These are phyloP conservation scores for Globisporangium yorkense DNA, from an alignment of 352 stramenopile genomes.

Conservation along the genomic window DNA sequence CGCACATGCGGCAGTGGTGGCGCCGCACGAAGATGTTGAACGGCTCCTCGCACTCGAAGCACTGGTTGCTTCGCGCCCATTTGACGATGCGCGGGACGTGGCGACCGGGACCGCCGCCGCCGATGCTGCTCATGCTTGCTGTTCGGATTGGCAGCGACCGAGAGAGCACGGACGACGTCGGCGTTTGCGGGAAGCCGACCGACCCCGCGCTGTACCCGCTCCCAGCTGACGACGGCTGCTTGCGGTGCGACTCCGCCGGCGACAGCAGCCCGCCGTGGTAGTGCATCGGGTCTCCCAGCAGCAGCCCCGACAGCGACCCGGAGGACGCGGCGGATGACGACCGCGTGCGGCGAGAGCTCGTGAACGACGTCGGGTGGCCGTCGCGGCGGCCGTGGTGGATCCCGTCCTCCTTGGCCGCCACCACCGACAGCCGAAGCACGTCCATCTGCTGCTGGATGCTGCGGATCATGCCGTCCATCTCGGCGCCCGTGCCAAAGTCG, in stretches of 20 bases:
- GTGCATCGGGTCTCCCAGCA: constrained; percentile 20
- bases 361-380: constrained; percentile 51
- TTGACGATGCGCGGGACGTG: constrained; percentile 62
- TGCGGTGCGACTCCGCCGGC: constrained; percentile 34
- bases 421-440: constrained; percentile 66
- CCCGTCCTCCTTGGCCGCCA: constrained; percentile 55
- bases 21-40: constrained; percentile 83
- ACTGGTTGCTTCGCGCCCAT: constrained; percentile 75
- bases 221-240: constrained; percentile 35
- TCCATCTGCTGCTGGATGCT: constrained; percentile 84
- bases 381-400: constrained; percentile 35
- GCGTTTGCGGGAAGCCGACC: constrained; percentile 9
- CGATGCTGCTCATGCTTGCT: constrained; percentile 10
- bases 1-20: constrained; percentile 85
- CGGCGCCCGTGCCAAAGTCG: constrained; percentile 21
- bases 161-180: constrained; percentile 6
- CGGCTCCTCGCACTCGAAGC: constrained; percentile 76
- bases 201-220: constrained; percentile 21
- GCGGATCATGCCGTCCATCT: constrained; percentile 67
- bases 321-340: constrained; percentile 64
- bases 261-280: constrained; percentile 33
- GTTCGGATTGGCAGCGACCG: constrained; percentile 8
- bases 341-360: constrained; percentile 52
- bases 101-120: constrained; percentile 12
- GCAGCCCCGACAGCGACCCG: constrained; percentile 31